Base-by-base conservation (phyloP, 192 early-diverging fungal genomes). In the Oehlia diaphana region DNA sequence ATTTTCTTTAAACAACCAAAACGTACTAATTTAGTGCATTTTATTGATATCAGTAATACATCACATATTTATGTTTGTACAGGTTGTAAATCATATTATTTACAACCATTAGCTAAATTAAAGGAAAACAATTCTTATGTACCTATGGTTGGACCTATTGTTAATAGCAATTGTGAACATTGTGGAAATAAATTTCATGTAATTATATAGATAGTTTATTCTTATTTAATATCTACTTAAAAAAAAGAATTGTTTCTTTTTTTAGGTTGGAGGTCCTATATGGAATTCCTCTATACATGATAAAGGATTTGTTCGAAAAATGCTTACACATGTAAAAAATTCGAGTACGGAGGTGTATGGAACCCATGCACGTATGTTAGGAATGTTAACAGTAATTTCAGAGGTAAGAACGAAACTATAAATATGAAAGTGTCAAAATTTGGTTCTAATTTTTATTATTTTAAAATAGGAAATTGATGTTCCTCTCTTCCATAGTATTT, bases 341-440 rank as follows among this genome's bases (percentile, higher is more conserved):
- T 80, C 89, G 0, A 87, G 80, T 28, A 72, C 79, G 19, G 80
- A 82, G 2, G 85, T 88, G 28, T 99, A 94, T 85, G 92, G 91
- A 64, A 99, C 98, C 0, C 84, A 90, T 63, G 78, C 89, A 28
- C 88, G 98, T 73, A 99, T 99, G 93, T 77, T 91, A 81, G 98
- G 98, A 58, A 99, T 99, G 97, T 86, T 99, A 65, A 91, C 93
- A 39, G 94, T 99, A 0, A 92, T 94, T 50, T 86, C 87, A 4
- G 96, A 98, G 85, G 94, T 93, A 79, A 67, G 10, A 12, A 23
- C 9, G 61, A 16, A 23, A 28, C n/a, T 28, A 21, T 42, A 78
- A 61, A n/a, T 23, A 2, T 73, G 7, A 19, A 77, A 47, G 50
- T 14, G n/a, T 12, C 10, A 31, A 33, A 67, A 31, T 23, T 49